Evolutionary conservation across 225 moss, liverwort and hornwort species (phyloP).

Genomic region (Rhytidiadelphus loreus): DNA sequence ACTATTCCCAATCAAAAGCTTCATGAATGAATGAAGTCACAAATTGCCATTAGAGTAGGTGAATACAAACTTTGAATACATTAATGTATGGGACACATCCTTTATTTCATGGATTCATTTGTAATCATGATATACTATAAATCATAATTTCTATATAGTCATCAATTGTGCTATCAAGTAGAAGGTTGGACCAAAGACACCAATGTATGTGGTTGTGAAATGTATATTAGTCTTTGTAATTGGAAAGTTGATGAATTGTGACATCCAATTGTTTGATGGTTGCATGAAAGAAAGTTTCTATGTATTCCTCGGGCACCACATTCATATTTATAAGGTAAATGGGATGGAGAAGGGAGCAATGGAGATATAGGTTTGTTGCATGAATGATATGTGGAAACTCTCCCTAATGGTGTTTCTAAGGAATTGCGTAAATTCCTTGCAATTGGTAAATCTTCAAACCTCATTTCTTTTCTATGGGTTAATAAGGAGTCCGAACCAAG

Average conservation of each 20-base stretch:
- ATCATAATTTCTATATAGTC: background rate
- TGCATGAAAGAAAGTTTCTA: background rate
- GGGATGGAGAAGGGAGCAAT: accelerated
- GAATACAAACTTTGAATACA: background rate
- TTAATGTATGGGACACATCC: background rate
- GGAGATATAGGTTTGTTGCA: background rate
- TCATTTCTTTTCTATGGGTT: too few relatives aligned
- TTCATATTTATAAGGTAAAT: background rate
- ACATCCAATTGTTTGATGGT: background rate
- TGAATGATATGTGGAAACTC: background rate
- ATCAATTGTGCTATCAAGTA: too few relatives aligned
- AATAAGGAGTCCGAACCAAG: too few relatives aligned
- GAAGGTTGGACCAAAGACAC: background rate
- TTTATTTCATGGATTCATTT: background rate
- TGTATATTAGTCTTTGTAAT: background rate
- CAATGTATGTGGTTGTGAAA: background rate
- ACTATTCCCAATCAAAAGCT: background rate
- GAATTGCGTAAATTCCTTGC: background rate
- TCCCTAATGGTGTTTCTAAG: background rate
- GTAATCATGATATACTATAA: background rate
- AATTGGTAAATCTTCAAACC: background rate
- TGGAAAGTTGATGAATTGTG: background rate
- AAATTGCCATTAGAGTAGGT: background rate
- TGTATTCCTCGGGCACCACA: accelerated
- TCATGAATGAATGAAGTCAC: too few relatives aligned